Percentiles rank a stretch among this genome's conserved stretches.
phyloP scores from a whole-genome alignment of 257 asterid species.

The Jacaranda copaia region DNA sequence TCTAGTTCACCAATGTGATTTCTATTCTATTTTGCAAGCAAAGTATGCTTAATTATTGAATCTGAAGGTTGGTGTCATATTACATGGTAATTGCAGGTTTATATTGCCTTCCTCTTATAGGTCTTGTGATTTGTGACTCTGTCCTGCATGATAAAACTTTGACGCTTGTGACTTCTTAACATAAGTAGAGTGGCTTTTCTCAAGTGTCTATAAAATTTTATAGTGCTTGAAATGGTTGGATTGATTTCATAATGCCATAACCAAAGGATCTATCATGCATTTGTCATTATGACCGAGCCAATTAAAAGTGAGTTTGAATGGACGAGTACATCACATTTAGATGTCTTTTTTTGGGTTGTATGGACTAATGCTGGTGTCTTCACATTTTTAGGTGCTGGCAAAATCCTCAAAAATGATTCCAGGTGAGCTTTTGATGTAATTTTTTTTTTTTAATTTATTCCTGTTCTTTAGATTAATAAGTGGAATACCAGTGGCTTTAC shows the following conservation, averaged over 20 bases:
- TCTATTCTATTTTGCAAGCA: background rate
- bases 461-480: no score
- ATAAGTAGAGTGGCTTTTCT: background rate
- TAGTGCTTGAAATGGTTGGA: background rate
- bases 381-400: conserved; percentile 80
- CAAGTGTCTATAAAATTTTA: background rate
- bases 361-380: conserved; percentile 39
- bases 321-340: background rate
- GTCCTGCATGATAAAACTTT: background rate
- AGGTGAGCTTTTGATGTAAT: conserved; percentile 58
- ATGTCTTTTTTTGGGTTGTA: background rate
- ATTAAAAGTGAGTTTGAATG: background rate
- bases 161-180: conserved; percentile 5
- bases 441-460: no score
- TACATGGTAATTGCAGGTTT: background rate
- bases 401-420: conserved; percentile 96
- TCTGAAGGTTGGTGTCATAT: background rate
- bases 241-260: background rate
- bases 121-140: background rate
- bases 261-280: background rate
- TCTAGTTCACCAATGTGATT: background rate
- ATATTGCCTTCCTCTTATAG: conserved; percentile 1
- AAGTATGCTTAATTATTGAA: background rate
- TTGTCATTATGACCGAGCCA: conserved; percentile 4
- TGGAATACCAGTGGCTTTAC: background rate